Conservation (phyloP, 2,329 filamentous ascomycete species). For the Colletotrichum spaethianum region DNA sequence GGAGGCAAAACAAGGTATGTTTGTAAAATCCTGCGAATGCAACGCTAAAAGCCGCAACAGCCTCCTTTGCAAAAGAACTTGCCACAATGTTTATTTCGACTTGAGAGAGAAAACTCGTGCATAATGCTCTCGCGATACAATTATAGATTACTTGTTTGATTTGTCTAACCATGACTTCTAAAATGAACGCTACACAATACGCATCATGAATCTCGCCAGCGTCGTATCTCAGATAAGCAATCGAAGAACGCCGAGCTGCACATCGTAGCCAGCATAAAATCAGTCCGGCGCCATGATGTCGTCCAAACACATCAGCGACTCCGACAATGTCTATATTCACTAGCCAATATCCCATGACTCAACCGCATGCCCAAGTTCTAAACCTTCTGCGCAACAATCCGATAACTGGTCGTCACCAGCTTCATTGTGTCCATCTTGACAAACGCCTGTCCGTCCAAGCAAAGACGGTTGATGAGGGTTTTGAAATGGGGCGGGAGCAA, state of each 20-base stretch:
- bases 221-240: neutral
- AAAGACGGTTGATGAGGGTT: constrained; percentile 66
- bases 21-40: no score
- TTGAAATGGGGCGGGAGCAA: constrained; percentile 66
- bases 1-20: no score
- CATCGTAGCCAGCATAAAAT: neutral
- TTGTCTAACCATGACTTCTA: neutral
- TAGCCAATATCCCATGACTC: neutral
- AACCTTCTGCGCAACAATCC: constrained; percentile 64
- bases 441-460: constrained; percentile 67
- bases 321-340: neutral
- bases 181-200: neutral
- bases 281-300: neutral
- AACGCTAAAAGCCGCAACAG: no score
- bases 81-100: neutral
- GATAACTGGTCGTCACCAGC: constrained; percentile 66
- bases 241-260: neutral
- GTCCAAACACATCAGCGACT: neutral
- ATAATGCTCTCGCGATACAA: neutral
- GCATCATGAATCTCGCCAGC: neutral
- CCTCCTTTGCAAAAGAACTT: neutral
- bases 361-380: neutral
- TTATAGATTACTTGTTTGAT: neutral
- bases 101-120: neutral
- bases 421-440: constrained; percentile 70